Percentiles rank a stretch among this genome's conserved stretches.
phyloP scores from a whole-genome alignment of 1,284 basidiomycete genomes.

The Ustilago shanxiensis region DNA sequence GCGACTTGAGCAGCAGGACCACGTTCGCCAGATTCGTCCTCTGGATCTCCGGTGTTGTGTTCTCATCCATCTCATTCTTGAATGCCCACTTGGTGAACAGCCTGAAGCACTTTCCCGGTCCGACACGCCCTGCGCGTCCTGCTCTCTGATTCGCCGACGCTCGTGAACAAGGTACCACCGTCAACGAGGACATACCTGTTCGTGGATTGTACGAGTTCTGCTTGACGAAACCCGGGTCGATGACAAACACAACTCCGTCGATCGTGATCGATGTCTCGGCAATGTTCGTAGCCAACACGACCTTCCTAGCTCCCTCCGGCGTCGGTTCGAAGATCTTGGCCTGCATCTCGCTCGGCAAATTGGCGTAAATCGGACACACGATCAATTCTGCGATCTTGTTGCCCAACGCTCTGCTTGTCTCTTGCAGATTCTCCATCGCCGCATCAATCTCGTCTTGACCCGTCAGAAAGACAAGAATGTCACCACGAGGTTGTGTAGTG shows the following conservation, averaged over 20 bases:
- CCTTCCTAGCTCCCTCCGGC: constrained; percentile 91
- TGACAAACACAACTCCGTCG: constrained; percentile 69
- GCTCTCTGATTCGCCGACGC: constrained; percentile 97
- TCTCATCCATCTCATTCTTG: constrained; percentile 76
- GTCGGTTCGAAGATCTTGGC: constrained; percentile 99
- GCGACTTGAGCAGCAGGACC: constrained; percentile 76
- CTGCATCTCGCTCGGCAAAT: constrained; percentile 98
- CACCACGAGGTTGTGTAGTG: constrained; percentile 97
- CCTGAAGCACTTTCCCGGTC: constrained; percentile 97
- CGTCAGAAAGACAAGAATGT: constrained; percentile 96
- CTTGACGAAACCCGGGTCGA: constrained; percentile 70
- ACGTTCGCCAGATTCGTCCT: constrained; percentile 74
- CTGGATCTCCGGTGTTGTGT: constrained; percentile 77
- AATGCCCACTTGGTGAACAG: constrained; percentile 78
- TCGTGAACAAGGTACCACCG: constrained; percentile 79
- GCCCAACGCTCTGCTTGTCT: constrained; percentile 92
- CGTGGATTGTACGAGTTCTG: constrained; percentile 70
- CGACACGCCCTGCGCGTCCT: constrained; percentile 95
- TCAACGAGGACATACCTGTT: constrained; percentile 67
- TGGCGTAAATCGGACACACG: constrained; percentile 97
- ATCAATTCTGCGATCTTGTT: constrained; percentile 96
- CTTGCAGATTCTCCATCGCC: constrained; percentile 89
- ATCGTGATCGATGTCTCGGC: constrained; percentile 74
- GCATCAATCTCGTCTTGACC: constrained; percentile 99
- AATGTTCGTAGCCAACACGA: constrained; percentile 96